Evolutionary conservation across 2,329 filamentous ascomycete species (phyloP).

Genomic region (Amauroascus verrucosus): DNA sequence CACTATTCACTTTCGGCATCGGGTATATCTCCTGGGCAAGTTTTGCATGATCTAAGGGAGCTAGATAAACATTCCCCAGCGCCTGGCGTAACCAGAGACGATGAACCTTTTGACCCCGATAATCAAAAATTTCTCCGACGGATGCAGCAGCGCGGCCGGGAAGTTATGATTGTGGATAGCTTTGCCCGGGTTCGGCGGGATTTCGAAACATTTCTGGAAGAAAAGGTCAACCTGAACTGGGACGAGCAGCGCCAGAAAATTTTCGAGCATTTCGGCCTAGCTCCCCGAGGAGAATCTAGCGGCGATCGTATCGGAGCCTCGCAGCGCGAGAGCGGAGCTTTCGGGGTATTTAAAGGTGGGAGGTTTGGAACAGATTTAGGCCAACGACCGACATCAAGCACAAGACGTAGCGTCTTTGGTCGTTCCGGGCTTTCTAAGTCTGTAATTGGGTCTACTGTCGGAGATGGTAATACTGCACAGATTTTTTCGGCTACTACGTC

Average conservation of each 20-base stretch:
- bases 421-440: conserved; percentile 67
- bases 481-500: conserved; percentile 61
- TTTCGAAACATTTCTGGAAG: conserved; percentile 88
- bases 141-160: conserved; percentile 78
- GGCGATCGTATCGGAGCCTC: conserved; percentile 36
- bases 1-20: conserved; percentile 91
- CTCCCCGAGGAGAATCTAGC: conserved; percentile 35
- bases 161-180: conserved; percentile 87
- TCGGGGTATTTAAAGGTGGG: conserved; percentile 38
- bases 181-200: conserved; percentile 79
- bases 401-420: conserved; percentile 51
- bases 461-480: conserved; percentile 47
- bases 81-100: conserved; percentile 22
- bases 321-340: conserved; percentile 37
- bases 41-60: conserved; percentile 74
- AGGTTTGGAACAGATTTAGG: conserved; percentile 34
- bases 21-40: conserved; percentile 76
- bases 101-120: conserved; percentile 43
- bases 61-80: conserved; percentile 59
- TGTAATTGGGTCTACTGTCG: conserved; percentile 70
- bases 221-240: conserved; percentile 93
- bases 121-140: conserved; percentile 68
- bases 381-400: conserved; percentile 31
- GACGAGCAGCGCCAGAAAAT: conserved; percentile 85
- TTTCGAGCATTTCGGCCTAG: conserved; percentile 90